A percentile compares a stretch with the other conserved stretches of the same genome.
These are phyloP conservation scores for Penicillium parvum DNA, from an alignment of 495 filamentous ascomycete genomes.

Conservation along the genomic window DNA sequence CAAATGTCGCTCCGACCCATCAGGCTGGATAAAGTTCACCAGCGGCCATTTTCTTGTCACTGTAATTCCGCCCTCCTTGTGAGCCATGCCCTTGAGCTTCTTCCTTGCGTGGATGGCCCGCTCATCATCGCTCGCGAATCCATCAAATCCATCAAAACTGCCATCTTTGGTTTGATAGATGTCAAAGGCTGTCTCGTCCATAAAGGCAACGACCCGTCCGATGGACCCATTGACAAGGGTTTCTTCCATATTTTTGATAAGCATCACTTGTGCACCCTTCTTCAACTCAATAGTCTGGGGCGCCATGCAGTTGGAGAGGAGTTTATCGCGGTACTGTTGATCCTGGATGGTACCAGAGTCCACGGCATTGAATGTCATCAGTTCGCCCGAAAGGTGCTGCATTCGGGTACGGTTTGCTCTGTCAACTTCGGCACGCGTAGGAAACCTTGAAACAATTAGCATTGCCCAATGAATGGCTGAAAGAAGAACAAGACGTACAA, in stretches of 20 bases:
- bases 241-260: constrained; percentile 99
- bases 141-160: constrained; percentile 41
- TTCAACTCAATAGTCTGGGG: constrained; percentile 73
- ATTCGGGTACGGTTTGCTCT: constrained; percentile 75
- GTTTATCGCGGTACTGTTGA: constrained; percentile 60
- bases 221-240: constrained; percentile 89
- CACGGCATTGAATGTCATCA: constrained; percentile 60
- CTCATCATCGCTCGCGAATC: constrained; percentile 41
- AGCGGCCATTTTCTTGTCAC: constrained; percentile 62
- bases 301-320: constrained; percentile 90
- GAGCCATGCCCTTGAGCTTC: constrained; percentile 45
- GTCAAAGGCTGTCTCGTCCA: constrained; percentile 76
- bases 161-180: constrained; percentile 53
- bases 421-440: constrained; percentile 87
- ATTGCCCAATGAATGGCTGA: constrained; percentile 20
- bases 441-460: constrained; percentile 58
- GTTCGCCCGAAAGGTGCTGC: constrained; percentile 61
- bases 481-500: constrained; percentile 47
- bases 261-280: constrained; percentile 92
- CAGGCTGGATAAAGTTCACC: constrained; percentile 73
- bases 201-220: constrained; percentile 80
- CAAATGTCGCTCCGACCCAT: constrained; percentile 71
- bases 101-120: constrained; percentile 38
- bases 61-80: constrained; percentile 31
- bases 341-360: constrained; percentile 77